A percentile compares a stretch with the other conserved stretches of the same genome.
phyloP scores from a whole-genome alignment of 2,329 filamentous ascomycete species.

The Cytospora paraplurivora region DNA sequence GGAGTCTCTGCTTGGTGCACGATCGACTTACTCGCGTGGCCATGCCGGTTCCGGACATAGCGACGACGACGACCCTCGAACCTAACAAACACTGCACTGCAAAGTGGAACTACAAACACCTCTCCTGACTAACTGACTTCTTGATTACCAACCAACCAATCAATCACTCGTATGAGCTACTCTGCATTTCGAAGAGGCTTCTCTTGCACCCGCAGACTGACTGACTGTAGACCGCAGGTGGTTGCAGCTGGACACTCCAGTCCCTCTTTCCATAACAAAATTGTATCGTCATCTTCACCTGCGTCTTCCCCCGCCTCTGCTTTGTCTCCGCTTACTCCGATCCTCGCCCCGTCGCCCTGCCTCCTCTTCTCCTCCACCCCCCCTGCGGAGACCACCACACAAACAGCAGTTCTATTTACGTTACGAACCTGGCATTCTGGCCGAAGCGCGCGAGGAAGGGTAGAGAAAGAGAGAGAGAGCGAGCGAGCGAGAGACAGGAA shows the following conservation, averaged over 20 bases:
- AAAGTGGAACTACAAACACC: too few species aligned
- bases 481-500: too few species aligned
- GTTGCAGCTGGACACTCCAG: too few species aligned
- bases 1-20: too few species aligned
- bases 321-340: slow-evolving; percentile 15
- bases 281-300: slow-evolving; percentile 9
- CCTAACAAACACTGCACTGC: slow-evolving; percentile 1
- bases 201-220: too few species aligned
- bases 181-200: neutral
- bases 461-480: neutral
- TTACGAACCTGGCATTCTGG: slow-evolving; percentile 4
- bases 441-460: slow-evolving; percentile 5
- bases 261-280: neutral
- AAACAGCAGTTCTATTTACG: slow-evolving; percentile 17
- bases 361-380: slow-evolving; percentile 12
- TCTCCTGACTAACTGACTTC: neutral
- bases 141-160: neutral
- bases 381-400: slow-evolving; percentile 11
- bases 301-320: slow-evolving; percentile 7
- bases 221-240: too few species aligned
- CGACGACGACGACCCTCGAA: slow-evolving; percentile 1
- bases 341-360: slow-evolving; percentile 12
- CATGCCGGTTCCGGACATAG: slow-evolving; percentile 24
- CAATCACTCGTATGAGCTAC: neutral
- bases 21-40: slow-evolving; percentile 24